A percentile compares a stretch with the other conserved stretches of the same genome.
Evolutionary conservation across 306 rosid genomes (phyloP).

Genomic region (Cyclanthera cordifolia): DNA sequence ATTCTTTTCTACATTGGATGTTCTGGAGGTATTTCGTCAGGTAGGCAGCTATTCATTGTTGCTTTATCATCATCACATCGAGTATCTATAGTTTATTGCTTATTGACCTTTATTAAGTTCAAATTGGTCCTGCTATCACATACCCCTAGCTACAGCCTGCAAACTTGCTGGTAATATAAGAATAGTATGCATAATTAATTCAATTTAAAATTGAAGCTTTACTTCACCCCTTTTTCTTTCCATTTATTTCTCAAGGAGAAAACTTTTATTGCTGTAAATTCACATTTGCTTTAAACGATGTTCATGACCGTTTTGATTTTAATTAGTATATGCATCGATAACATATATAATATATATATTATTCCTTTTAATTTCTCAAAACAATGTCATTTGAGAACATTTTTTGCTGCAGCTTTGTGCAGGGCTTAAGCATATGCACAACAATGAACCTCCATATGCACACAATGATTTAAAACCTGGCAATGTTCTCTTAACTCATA

Average conservation of each 20-base stretch:
- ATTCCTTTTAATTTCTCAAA: neutral
- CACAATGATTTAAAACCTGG: conserved; percentile 99
- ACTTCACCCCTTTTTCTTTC: no score
- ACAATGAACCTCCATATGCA: conserved; percentile 82
- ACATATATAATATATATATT: no score
- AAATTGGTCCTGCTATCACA: no score
- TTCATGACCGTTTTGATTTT: neutral
- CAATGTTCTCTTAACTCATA: conserved; percentile 66
- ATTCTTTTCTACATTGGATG: conserved; percentile 71
- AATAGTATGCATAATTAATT: no score
- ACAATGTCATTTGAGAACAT: neutral
- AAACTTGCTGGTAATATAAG: no score
- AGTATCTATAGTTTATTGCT: no score
- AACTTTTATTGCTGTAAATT: neutral
- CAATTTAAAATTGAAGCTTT: no score
- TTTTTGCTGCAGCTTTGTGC: conserved; percentile 68
- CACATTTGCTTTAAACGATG: neutral
- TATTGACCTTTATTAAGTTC: no score
- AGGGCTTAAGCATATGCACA: conserved; percentile 97
- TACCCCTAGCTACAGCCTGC: no score
- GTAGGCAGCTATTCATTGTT: conserved; percentile 26
- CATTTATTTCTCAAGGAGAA: neutral
- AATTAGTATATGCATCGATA: no score
- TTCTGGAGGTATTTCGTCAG: conserved; percentile 86
- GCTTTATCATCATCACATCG: no score